Base-by-base conservation (phyloP, 345 rosid genomes). In the Sonneratia caseolaris region DNA sequence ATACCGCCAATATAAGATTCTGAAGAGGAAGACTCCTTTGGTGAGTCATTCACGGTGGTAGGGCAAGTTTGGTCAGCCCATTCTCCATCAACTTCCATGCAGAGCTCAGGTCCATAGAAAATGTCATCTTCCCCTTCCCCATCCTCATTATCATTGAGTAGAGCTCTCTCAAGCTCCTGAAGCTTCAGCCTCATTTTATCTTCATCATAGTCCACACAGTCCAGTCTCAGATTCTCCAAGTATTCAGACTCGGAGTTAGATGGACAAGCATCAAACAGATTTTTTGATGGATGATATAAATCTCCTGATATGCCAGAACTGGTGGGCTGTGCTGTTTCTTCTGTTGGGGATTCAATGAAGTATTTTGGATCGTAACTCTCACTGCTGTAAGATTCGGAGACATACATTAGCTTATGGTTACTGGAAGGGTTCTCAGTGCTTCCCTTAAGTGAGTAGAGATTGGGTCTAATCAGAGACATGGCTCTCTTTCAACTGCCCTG, bases 1-100 rank as follows among this genome's bases (percentile, higher is more conserved):
- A 77, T 84, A 79, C 85, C 80, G 78, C 94, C 91, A 72, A 88
- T 78, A 79, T 81, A 79, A 35, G 97, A 95, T 71, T 90, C 97
- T 10, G 92, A 79, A 15, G 97, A 89, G 15, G 92, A 84, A 0
- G 97, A 89, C 77, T 86, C 92, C 85, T 92, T 92, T 1, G 97
- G 91, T 0, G 97, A 90, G 74, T 87, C 95, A 7, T 86, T 90
- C 66, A 81, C 77, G 32, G 27, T 35, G 19, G 75, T 76, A 69
- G 74, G 82, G 73, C 76, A 80, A 72, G 73, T 73, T 37, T 79
- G 89, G 64, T 83, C 88, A 16, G 88, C 86, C 97, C 96, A 95
- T 72, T 87, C 97, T 32, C 73, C 84, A 71, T 92, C 99, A 62
- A 95, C 81, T 78, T 92, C 97, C 97, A 95, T 91, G 75, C 81